Base-by-base conservation (phyloP, 805 yeast species). In the Lipomyces mesembrius region DNA sequence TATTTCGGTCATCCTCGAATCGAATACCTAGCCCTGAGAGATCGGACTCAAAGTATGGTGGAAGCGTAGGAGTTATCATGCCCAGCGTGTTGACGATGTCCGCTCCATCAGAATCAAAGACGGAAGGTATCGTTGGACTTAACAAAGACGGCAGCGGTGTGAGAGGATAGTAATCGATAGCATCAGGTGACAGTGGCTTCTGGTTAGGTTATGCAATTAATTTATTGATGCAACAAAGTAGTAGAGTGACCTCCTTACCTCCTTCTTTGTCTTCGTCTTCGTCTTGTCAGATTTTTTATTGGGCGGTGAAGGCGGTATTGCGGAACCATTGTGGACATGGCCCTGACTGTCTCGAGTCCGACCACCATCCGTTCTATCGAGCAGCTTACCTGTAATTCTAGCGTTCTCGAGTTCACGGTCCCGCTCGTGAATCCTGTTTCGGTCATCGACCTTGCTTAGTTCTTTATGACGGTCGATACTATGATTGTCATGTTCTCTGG, bases 31-130 rank as follows among this genome's bases (percentile, higher is more conserved):
- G 59, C 39, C 56, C 58, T 8, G 64, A 62, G 22, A 35, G 32
- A 3, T 62, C 67, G 32, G 59, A 63, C 62, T 72, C 76, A 59
- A 75, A 78, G 39, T 71, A 70, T 2, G 79, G 73, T 0, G 82
- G 82, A 14, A 80, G 73, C 17, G 81, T 79, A 2, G 82, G 82
- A 67, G 81, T 78, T 62, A 79, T 69, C 74, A 79, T 79, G 20
- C 70, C 70, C 46, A 73, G 65, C 12, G 78, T 79, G n/a, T 46
- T 35, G 17, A 32, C 39, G 3, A 60, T 25, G 17, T 58, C 64
- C n/a, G 59, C 56, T 11, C 29, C 46, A 11, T 62, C 59, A 6
- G 66, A 73, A 32, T 75, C 77, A 59, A 73, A 71, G 71, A 77
- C 71, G 9, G 77, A 65, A 7, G 80, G 80, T 39, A 78, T 69